A percentile compares a stretch with the other conserved stretches of the same genome.
These are phyloP conservation scores for Viridothelium virens DNA, from an alignment of 495 filamentous ascomycete species.

Conservation along the genomic window DNA sequence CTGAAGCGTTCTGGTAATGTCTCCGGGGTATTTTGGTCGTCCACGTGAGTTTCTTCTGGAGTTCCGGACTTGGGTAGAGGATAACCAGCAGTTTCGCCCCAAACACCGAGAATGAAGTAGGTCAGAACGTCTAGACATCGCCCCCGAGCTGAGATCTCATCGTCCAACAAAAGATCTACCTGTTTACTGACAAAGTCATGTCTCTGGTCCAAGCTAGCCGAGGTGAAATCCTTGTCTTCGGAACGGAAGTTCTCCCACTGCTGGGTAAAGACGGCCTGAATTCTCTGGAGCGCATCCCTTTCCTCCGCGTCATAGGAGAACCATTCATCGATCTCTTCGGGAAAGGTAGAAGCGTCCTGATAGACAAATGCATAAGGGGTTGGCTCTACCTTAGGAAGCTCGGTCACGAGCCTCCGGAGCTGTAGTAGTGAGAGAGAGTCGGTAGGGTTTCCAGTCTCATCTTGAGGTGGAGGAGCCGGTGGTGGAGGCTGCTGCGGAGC, in stretches of 20 bases:
- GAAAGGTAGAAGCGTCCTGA: constrained; percentile 67
- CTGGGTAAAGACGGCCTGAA: constrained; percentile 46
- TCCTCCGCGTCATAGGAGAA: constrained; percentile 83
- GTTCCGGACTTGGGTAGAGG: background rate
- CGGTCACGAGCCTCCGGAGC: constrained; percentile 68
- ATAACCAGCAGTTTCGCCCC: constrained; percentile 63
- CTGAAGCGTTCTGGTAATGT: constrained; percentile 13
- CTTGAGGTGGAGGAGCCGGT: constrained; percentile 48
- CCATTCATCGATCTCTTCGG: constrained; percentile 93
- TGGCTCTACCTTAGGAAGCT: constrained; percentile 69
- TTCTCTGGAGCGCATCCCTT: constrained; percentile 54
- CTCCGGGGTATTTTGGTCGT: constrained; percentile 5
- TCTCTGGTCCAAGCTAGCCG: constrained; percentile 35
- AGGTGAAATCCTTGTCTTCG: constrained; percentile 43
- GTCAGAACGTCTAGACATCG: constrained; percentile 63
- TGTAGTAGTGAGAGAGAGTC: constrained; percentile 81
- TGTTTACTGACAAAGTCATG: constrained; percentile 29
- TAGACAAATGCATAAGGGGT: constrained; percentile 92
- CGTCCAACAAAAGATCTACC: constrained; percentile 19
- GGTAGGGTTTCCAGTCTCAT: constrained; percentile 42
- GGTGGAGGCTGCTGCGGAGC: constrained; percentile 53
- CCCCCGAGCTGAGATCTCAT: constrained; percentile 24
- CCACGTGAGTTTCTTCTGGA: constrained; percentile 10
- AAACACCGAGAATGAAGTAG: constrained; percentile 69
- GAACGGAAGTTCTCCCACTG: constrained; percentile 33